These are phyloP conservation scores for Kwoniella sp. DNA, from an alignment of 768 basidiomycete species.

Conservation along the genomic window DNA sequence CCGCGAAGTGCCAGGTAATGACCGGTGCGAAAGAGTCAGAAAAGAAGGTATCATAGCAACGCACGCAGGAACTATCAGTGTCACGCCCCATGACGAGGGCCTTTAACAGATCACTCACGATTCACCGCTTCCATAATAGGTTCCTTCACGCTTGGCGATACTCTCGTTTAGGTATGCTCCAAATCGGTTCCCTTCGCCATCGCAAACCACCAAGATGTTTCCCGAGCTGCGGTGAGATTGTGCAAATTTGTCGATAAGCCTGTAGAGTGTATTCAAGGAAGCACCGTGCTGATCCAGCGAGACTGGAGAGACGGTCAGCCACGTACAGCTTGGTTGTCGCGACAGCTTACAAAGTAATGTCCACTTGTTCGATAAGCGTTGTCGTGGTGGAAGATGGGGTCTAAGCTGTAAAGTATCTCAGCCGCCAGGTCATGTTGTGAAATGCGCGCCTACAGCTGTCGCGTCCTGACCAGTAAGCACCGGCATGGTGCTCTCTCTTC, in stretches of 20 bases:
- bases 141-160: constrained; percentile 58
- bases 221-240: constrained; percentile 24
- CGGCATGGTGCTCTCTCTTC: constrained; percentile 27
- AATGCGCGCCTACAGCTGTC: too few species aligned
- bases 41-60: too few species aligned
- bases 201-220: constrained; percentile 63
- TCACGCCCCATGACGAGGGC: background rate
- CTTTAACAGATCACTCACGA: constrained; percentile 57
- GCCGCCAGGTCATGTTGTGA: too few species aligned
- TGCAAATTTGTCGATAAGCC: constrained; percentile 39
- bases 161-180: constrained; percentile 81
- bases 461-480: constrained; percentile 32
- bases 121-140: constrained; percentile 85
- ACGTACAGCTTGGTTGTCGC: background rate
- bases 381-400: constrained; percentile 36
- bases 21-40: too few species aligned
- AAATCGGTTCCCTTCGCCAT: constrained; percentile 63
- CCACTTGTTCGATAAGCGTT: constrained; percentile 42
- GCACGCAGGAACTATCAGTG: too few species aligned
- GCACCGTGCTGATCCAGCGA: constrained; percentile 94
- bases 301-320: constrained; percentile 27
- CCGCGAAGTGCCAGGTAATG: too few species aligned
- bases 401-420: constrained; percentile 21
- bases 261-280: constrained; percentile 80
- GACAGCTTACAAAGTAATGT: constrained; percentile 39